These are phyloP conservation scores for Hymenoscyphus fraxineus DNA, from an alignment of 2,329 filamentous ascomycete genomes.

Conservation along the genomic window DNA sequence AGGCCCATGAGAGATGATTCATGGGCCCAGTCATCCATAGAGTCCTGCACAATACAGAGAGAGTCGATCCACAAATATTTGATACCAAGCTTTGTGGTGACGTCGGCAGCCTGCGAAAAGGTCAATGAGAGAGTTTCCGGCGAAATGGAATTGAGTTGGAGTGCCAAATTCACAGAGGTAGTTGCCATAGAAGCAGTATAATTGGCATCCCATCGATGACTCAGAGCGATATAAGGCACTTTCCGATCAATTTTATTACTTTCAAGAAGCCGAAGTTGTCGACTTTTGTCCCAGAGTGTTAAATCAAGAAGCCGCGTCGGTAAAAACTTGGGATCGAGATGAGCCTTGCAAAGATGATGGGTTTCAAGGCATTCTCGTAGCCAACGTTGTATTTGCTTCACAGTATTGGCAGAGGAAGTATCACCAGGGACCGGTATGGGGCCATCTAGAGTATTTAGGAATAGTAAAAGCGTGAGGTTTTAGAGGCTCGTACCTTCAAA, in stretches of 20 bases:
- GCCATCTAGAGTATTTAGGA: background rate
- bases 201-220: background rate
- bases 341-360: background rate
- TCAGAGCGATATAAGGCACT: background rate
- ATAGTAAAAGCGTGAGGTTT: background rate
- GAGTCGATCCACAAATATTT: background rate
- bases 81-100: background rate
- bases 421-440: background rate
- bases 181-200: background rate
- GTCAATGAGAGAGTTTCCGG: background rate
- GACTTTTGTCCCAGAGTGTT: background rate
- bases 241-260: background rate
- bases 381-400: background rate
- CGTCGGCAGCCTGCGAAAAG: background rate
- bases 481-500: background rate
- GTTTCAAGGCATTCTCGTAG: background rate
- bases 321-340: background rate
- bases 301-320: background rate
- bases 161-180: background rate
- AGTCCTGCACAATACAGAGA: background rate
- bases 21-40: background rate
- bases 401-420: background rate
- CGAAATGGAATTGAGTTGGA: background rate
- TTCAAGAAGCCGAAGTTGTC: background rate
- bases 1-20: background rate